Evolutionary conservation across 495 filamentous ascomycete species (phyloP).

Genomic region (Rhizodiscina lignyota): DNA sequence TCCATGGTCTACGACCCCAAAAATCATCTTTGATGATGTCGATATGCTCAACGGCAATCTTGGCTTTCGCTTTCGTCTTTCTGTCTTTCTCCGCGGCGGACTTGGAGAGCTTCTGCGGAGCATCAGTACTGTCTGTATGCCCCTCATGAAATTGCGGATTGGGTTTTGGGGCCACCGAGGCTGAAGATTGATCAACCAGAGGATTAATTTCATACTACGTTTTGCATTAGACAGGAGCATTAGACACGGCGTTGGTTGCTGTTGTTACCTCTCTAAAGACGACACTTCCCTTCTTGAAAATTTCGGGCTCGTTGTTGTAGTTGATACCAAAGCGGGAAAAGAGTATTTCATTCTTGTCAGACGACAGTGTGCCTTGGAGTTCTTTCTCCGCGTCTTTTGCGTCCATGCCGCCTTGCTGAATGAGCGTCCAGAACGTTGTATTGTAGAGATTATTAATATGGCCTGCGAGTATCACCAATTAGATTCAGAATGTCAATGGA

Average conservation of each 20-base stretch:
- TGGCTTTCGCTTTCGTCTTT: slow-evolving; percentile 58
- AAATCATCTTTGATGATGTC: slow-evolving; percentile 93
- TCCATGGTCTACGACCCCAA: slow-evolving; percentile 75
- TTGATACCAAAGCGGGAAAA: slow-evolving; percentile 83
- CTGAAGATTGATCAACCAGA: too few relatives aligned
- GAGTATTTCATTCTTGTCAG: slow-evolving; percentile 91
- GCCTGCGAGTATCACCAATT: slow-evolving; percentile 29
- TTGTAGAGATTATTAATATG: slow-evolving; percentile 99
- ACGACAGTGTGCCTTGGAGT: slow-evolving; percentile 64
- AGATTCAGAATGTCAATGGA: slow-evolving; percentile 1
- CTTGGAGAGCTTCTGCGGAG: slow-evolving; percentile 35
- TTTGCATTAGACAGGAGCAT: slow-evolving; percentile 2
- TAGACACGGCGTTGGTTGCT: too few relatives aligned
- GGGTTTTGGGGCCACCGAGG: too few relatives aligned
- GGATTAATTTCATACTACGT: too few relatives aligned
- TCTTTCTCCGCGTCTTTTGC: slow-evolving; percentile 61
- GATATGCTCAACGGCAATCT: slow-evolving; percentile 63
- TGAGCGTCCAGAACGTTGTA: slow-evolving; percentile 85
- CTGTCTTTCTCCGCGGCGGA: slow-evolving; percentile 62
- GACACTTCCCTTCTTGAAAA: slow-evolving; percentile 85
- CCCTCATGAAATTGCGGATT: too few relatives aligned
- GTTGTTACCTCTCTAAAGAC: slow-evolving; percentile 74
- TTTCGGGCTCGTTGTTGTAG: slow-evolving; percentile 89
- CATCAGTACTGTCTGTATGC: not conserved
- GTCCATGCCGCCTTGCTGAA: slow-evolving; percentile 58